Evolutionary conservation across 176 grass and related monocot genomes (phyloP), one percentile per base, ranked within the genome.

Genomic region (Cymbopogon citratus): DNA sequence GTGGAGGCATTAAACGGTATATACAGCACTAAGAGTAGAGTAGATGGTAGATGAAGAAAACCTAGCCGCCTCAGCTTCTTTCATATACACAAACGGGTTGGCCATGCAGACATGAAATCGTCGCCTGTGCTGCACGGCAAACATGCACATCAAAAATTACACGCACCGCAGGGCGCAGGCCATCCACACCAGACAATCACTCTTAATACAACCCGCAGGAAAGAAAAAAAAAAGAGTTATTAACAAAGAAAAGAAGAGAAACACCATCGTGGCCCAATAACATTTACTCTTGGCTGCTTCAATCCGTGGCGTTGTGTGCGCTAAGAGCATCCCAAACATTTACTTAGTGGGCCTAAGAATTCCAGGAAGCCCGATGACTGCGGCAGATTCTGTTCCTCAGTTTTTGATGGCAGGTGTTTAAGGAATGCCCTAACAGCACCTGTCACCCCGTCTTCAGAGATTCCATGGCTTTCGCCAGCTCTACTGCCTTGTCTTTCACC

Each of bases 401-500:
- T 5, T 86, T 14, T 63, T n/a, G 63, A 78, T 61, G 92, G 92
- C 74, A 98, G 68, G 77, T 98, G 95, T 61, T 66, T 98, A 16
- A 94, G 88, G 64, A 98, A 98, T 48, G 84, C 95, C 80, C 85
- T 91, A 15, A 98, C 92, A 68, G 95, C 95, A 36, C 92, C 95
- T 0, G 81, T 81, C 40, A 94, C 84, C 2, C 95, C 95, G 3
- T 94, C 92, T 74, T 98, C 92, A 1, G 80, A 1, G 80, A 89
- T 80, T 92, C 90, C 87, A 98, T 92, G 54, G 95, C 90, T 48
- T 82, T 91, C 63, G 95, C 88, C 31, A 98, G 69, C 49, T 91
- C 84, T 27, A 92, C 77, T 5, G 92, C 92, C 24, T 81, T 89
- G 64, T 86, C 88, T 84, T 94, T 98, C 25, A 95, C 93, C 90